Base-by-base conservation (phyloP, 176 grass and related monocot genomes). In the Lolium multiflorum region DNA sequence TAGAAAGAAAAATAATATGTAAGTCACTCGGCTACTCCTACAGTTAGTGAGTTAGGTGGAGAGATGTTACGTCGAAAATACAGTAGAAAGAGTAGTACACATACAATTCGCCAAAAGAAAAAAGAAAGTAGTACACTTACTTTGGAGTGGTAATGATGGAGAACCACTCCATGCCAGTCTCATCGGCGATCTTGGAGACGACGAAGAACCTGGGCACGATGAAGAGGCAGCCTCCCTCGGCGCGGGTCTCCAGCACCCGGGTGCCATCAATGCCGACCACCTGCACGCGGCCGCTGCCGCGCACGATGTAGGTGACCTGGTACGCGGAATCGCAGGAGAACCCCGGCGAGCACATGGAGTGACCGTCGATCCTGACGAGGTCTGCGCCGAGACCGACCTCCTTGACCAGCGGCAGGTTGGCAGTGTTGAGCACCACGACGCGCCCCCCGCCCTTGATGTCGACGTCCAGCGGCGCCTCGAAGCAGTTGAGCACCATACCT, bases 121-220 rank as follows among this genome's bases (percentile, higher is more conserved):
- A 41, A 41, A 56, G 18, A 18, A 1, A 56, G 52, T 13, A 28
- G 22, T 9, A 46, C 8, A 39, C 70, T 11, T 93, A 93, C 58
- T 90, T 90, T 2, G 91, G 88, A 12, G 91, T 93, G 35, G 91
- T 90, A 77, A 93, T 93, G 59, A 93, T 93, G 14, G 91, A 93
- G 84, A 93, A 93, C 91, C 91, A 93, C 31, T 93, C 91, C 84
- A 93, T 77, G 51, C 91, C 91, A 20, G 84, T 85, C 58, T 77
- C 80, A 37, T 87, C 91, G 59, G 91, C 88, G 26, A 93, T 93
- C 82, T 93, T 90, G 1, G 91, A 93, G 74, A 93, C 91, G 9
- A 93, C 91, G 22, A 93, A 93, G 91, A 90, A 93, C 81, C 88
- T 88, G 3, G 91, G 91, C 48, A 93, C 91, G 41, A 93, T 93